Percentiles rank a stretch among this genome's conserved stretches.
Conservation (phyloP, 139 green algal genomes). For the Chlorella sp. region DNA sequence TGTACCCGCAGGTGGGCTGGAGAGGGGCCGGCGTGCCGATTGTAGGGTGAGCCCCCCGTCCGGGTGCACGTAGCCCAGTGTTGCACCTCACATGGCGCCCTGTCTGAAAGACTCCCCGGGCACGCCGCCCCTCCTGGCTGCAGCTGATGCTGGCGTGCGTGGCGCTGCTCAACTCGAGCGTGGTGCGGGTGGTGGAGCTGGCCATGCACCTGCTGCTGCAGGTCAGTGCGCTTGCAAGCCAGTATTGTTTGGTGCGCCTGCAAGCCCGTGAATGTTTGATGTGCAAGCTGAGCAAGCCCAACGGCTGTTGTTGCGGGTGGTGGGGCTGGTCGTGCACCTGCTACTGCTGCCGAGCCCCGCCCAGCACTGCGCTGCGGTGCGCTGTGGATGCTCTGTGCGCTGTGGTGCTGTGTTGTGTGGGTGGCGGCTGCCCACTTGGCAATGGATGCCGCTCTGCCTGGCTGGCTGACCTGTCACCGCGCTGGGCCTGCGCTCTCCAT, state of each 20-base stretch:
- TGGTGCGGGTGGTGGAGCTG: constrained; percentile 77
- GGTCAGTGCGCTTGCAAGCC: constrained; percentile 3
- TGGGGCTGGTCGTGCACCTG: constrained; percentile 61
- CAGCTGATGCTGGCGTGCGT: constrained; percentile 80
- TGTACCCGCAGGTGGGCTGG: constrained; percentile 74
- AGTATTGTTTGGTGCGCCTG: not conserved
- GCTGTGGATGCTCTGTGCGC: no score
- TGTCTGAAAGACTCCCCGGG: no score
- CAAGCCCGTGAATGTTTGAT: not conserved
- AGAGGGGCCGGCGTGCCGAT: no score
- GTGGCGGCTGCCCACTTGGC: not conserved
- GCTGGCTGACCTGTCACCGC: not conserved
- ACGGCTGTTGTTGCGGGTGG: constrained; percentile 74
- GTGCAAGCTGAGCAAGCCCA: constrained; percentile 48
- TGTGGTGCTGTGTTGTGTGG: no score
- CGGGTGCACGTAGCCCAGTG: no score
- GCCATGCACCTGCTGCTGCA: constrained; percentile 65
- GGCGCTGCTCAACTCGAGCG: constrained; percentile 73
- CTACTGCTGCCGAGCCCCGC: constrained; percentile 53
- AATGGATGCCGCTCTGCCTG: not conserved
- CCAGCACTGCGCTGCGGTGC: no score
- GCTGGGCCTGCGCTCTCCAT: not conserved
- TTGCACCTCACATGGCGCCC: no score
- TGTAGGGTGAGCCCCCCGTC: no score
- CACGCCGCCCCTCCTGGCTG: no score